Evolutionary conservation across 176 grass and related monocot species (phyloP).

Genomic region (Carex littledalei): DNA sequence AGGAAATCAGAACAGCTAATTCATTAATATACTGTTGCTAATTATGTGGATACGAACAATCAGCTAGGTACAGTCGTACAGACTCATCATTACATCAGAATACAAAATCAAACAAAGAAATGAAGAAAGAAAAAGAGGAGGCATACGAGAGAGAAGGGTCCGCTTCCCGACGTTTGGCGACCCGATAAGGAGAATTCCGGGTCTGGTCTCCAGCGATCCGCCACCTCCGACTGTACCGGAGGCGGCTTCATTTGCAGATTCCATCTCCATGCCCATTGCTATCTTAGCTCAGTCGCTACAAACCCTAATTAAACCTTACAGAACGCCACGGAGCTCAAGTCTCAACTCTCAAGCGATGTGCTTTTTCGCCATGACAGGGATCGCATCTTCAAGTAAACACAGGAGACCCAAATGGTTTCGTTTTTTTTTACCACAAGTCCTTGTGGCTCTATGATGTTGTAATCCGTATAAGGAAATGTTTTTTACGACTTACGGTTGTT

Average conservation of each 20-base stretch:
- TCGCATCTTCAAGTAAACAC: background rate
- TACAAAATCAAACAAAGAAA: background rate
- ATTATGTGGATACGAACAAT: too few relatives aligned
- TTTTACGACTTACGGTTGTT: background rate
- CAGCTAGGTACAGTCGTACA: too few relatives aligned
- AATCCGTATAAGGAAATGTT: background rate
- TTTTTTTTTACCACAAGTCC: background rate
- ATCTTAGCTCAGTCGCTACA: background rate
- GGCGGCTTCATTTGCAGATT: background rate
- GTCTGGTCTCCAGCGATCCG: conserved; percentile 58
- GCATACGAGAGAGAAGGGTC: conserved; percentile 75
- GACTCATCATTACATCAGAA: background rate
- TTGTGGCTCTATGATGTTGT: background rate
- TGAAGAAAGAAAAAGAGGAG: background rate
- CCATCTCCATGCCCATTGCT: conserved; percentile 13
- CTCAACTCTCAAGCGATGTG: background rate
- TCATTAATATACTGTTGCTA: background rate
- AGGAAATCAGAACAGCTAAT: background rate
- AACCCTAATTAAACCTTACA: conserved; percentile 1
- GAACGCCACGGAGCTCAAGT: background rate
- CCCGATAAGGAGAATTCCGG: conserved; percentile 70
- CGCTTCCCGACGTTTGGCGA: conserved; percentile 80
- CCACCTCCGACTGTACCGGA: conserved; percentile 8
- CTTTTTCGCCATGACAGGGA: background rate
- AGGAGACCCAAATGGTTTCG: background rate